phyloP scores from a whole-genome alignment of 371 early-diverging fungal genomes.

The Mucor racemosus region DNA sequence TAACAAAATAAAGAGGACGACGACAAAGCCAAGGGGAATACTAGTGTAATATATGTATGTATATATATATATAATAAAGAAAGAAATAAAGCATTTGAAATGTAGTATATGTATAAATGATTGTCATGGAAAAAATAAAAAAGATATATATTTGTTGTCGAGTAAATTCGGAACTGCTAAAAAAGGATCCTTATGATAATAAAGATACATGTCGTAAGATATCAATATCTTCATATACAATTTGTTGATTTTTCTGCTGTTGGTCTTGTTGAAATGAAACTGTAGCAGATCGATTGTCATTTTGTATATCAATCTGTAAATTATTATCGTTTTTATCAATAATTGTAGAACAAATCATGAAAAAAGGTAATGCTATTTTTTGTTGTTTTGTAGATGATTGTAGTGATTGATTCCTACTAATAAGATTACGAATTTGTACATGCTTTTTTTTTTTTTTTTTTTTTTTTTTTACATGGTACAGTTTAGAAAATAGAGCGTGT shows the following conservation, averaged over 20 bases:
- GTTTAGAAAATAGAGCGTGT: neutral
- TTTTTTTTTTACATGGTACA: too few species aligned
- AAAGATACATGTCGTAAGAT: constrained; percentile 8
- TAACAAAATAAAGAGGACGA: neutral
- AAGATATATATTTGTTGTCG: too few species aligned
- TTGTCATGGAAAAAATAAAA: neutral
- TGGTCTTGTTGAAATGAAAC: constrained; percentile 7
- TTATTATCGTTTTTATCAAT: neutral
- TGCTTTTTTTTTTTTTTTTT: too few species aligned
- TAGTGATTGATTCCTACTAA: constrained; percentile 20
- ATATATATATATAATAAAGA: neutral
- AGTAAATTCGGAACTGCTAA: neutral
- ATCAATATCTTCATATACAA: constrained; percentile 17
- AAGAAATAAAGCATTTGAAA: neutral
- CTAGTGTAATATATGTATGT: neutral
- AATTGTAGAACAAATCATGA: constrained; percentile 13
- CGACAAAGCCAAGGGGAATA: neutral
- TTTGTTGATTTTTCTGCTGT: neutral
- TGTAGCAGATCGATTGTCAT: constrained; percentile 7
- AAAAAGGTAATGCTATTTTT: constrained; percentile 23
- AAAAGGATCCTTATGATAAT: neutral
- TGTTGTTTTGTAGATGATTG: neutral
- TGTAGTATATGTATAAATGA: neutral
- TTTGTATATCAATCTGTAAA: neutral
- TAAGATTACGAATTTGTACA: constrained; percentile 22